phyloP scores from a whole-genome alignment of 139 green algal species.

The Tetraselmis chui region DNA sequence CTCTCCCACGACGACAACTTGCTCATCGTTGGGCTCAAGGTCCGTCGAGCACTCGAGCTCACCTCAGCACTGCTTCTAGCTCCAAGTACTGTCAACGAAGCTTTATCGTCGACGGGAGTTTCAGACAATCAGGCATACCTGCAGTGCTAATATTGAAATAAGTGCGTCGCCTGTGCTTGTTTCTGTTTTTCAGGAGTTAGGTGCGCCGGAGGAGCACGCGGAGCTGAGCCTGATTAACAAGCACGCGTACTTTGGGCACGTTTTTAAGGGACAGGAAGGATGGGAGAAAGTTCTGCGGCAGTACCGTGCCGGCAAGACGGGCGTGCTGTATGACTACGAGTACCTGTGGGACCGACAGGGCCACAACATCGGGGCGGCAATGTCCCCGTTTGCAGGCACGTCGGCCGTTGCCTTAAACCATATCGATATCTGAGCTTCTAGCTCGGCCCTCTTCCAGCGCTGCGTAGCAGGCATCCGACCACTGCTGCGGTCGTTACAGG shows the following conservation, averaged over 20 bases:
- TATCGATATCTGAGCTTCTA: too few relatives aligned
- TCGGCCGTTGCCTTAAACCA: too few relatives aligned
- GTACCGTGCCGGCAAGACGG: neutral
- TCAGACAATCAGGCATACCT: too few relatives aligned
- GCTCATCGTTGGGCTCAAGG: conserved; percentile 12
- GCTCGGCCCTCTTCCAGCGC: too few relatives aligned
- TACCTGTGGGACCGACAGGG: neutral
- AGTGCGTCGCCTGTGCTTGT: too few relatives aligned
- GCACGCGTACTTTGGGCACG: conserved; percentile 10
- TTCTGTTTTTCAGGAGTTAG: neutral
- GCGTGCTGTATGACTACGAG: neutral
- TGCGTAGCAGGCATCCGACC: too few relatives aligned
- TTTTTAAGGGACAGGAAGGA: conserved; percentile 10
- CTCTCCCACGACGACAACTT: conserved; percentile 6
- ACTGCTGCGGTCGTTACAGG: too few relatives aligned
- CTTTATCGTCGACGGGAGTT: too few relatives aligned
- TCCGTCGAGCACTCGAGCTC: too few relatives aligned
- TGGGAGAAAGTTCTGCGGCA: neutral
- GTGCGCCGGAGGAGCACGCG: neutral
- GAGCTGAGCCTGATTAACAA: conserved; percentile 1
- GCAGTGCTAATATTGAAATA: too few relatives aligned
- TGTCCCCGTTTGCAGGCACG: neutral
- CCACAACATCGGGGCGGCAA: neutral
- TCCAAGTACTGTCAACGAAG: too few relatives aligned
- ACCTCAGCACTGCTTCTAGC: too few relatives aligned